Evolutionary conservation across 805 yeast genomes (phyloP).

Genomic region (Candida gorgasii): DNA sequence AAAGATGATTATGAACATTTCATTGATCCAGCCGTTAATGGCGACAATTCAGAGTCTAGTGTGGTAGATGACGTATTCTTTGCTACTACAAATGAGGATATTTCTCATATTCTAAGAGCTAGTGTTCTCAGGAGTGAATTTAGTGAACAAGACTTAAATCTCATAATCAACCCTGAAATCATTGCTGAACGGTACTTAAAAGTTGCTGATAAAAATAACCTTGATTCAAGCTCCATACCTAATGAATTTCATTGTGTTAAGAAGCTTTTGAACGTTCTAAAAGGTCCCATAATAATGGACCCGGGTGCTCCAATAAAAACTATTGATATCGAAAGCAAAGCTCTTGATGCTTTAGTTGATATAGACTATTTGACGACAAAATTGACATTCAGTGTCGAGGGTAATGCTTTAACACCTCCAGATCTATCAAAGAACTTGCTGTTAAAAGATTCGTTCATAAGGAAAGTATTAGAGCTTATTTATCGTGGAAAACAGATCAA

Average conservation of each 20-base stretch:
- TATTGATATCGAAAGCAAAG: slow-evolving; percentile 51
- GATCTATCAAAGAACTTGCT: slow-evolving; percentile 26
- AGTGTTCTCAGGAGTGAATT: slow-evolving; percentile 51
- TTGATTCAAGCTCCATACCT: slow-evolving; percentile 43
- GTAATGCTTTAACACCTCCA: slow-evolving; percentile 49
- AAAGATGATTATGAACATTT: slow-evolving; percentile 28
- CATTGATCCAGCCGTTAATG: no score
- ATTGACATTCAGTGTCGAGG: slow-evolving; percentile 43
- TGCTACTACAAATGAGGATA: slow-evolving; percentile 24
- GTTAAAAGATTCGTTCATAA: slow-evolving; percentile 50
- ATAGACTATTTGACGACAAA: slow-evolving; percentile 50
- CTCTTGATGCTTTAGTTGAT: slow-evolving; percentile 58
- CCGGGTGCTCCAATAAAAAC: slow-evolving; percentile 52
- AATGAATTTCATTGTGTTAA: slow-evolving; percentile 57
- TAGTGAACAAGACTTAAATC: slow-evolving; percentile 40
- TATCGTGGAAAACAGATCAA: slow-evolving; percentile 24
- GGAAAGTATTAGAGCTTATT: slow-evolving; percentile 56
- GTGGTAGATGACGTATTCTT: slow-evolving; percentile 38
- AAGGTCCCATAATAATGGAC: slow-evolving; percentile 59
- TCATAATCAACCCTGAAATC: slow-evolving; percentile 45
- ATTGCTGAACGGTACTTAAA: slow-evolving; percentile 54
- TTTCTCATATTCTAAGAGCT: slow-evolving; percentile 43
- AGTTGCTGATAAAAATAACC: slow-evolving; percentile 30
- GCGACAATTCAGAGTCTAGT: slow-evolving; percentile 2
- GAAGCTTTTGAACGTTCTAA: slow-evolving; percentile 62